These are phyloP conservation scores for Trichoderma koningii DNA, from an alignment of 2,329 filamentous ascomycete genomes.

Conservation along the genomic window DNA sequence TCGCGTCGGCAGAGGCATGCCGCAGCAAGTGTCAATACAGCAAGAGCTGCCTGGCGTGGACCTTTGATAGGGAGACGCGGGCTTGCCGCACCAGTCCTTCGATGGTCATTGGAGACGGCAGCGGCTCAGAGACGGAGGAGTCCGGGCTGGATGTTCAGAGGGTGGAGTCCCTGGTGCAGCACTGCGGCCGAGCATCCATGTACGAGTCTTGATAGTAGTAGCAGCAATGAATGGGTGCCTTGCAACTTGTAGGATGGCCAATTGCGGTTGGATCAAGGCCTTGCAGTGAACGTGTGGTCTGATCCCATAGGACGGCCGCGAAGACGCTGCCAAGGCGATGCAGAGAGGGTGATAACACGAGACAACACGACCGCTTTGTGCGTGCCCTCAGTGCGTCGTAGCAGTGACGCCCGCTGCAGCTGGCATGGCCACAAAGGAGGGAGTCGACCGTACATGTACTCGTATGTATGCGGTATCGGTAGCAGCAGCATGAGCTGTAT, in stretches of 20 bases:
- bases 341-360: conserved; percentile 1
- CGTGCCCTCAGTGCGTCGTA: not conserved
- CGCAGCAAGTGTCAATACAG: conserved; percentile 44
- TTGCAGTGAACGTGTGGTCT: conserved; percentile 14
- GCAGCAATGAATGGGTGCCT: not conserved
- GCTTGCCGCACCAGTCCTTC: conserved; percentile 52
- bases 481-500: conserved; percentile 1
- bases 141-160: conserved; percentile 41
- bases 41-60: conserved; percentile 54
- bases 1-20: conserved; percentile 48
- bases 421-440: not conserved
- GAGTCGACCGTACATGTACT: no score
- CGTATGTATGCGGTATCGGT: no score
- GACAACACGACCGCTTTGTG: not conserved
- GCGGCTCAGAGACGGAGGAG: conserved; percentile 32
- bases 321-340: conserved; percentile 13
- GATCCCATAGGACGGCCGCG: conserved; percentile 11
- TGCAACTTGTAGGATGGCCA: not conserved
- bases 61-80: conserved; percentile 45
- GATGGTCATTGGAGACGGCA: conserved; percentile 48
- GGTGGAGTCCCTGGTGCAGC: conserved; percentile 35
- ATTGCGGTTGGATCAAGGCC: conserved; percentile 14
- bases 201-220: not conserved
- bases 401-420: not conserved
- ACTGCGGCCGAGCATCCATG: conserved; percentile 30